Evolutionary conservation across 345 rosid species (phyloP).

Genomic region (Bruguiera sexangula): DNA sequence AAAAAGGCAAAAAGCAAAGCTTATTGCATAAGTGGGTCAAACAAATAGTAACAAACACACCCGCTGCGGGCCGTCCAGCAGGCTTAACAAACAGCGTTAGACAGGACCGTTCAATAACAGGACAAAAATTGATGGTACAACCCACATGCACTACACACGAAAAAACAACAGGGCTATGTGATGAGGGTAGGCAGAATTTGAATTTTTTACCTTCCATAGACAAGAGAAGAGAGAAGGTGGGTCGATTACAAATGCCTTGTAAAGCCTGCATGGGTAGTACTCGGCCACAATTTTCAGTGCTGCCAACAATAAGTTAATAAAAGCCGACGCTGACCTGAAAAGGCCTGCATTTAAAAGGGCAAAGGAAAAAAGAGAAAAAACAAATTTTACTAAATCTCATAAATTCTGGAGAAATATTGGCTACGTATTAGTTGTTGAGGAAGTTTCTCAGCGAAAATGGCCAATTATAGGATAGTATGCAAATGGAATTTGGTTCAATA

Average conservation of each 20-base stretch:
- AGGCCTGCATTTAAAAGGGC: slow-evolving; percentile 51
- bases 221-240: slow-evolving; percentile 89
- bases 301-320: slow-evolving; percentile 66
- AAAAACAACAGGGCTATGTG: background rate
- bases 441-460: slow-evolving; percentile 14
- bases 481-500: slow-evolving; percentile 22
- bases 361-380: slow-evolving; percentile 12
- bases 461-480: slow-evolving; percentile 25
- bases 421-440: too few relatives aligned
- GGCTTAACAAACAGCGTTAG: slow-evolving; percentile 16
- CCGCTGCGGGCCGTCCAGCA: background rate
- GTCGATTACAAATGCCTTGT: slow-evolving; percentile 79
- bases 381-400: slow-evolving; percentile 61
- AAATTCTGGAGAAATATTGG: background rate
- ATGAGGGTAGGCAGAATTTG: slow-evolving; percentile 17
- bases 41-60: slow-evolving; percentile 1
- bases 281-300: slow-evolving; percentile 81
- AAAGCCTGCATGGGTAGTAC: slow-evolving; percentile 77
- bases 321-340: slow-evolving; percentile 93
- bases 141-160: background rate
- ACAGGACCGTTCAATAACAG: background rate
- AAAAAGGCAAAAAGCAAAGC: background rate
- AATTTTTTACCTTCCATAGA: slow-evolving; percentile 77
- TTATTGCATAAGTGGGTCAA: background rate
- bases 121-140: background rate